phyloP scores from a whole-genome alignment of 352 stramenopile genomes.

The Globisporangium spiculum region DNA sequence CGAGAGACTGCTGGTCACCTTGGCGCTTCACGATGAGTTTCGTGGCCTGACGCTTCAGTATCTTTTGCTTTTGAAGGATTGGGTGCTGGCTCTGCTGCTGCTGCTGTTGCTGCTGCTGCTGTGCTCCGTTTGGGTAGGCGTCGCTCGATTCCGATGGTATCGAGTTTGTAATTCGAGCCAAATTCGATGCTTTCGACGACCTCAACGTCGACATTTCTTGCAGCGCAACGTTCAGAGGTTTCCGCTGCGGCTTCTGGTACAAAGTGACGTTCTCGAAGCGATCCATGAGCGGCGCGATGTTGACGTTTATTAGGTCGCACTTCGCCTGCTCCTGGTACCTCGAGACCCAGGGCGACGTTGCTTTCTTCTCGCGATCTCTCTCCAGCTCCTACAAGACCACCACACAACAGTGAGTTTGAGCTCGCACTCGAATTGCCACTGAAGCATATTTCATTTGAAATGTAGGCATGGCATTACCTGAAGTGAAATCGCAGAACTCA shows the following conservation, averaged over 20 bases:
- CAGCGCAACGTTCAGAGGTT: conserved; percentile 27
- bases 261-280: conserved; percentile 33
- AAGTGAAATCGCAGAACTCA: conserved; percentile 6
- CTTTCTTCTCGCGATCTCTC: conserved; percentile 1
- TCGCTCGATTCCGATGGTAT: background rate
- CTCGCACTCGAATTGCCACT: too few species aligned
- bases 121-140: background rate
- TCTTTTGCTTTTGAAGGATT: conserved; percentile 1
- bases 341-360: conserved; percentile 5
- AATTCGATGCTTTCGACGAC: background rate
- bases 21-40: conserved; percentile 18
- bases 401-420: background rate
- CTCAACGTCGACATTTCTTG: conserved; percentile 23
- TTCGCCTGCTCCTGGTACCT: conserved; percentile 34
- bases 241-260: conserved; percentile 34
- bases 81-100: background rate
- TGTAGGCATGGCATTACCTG: background rate
- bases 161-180: background rate
- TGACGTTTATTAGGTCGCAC: conserved; percentile 26
- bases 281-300: conserved; percentile 29
- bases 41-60: conserved; percentile 21
- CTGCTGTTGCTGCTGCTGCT: background rate
- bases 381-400: conserved; percentile 7
- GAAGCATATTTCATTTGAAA: background rate
- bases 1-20: background rate